These are phyloP conservation scores for Candida sithepensis DNA, from an alignment of 805 yeast genomes.

Conservation along the genomic window DNA sequence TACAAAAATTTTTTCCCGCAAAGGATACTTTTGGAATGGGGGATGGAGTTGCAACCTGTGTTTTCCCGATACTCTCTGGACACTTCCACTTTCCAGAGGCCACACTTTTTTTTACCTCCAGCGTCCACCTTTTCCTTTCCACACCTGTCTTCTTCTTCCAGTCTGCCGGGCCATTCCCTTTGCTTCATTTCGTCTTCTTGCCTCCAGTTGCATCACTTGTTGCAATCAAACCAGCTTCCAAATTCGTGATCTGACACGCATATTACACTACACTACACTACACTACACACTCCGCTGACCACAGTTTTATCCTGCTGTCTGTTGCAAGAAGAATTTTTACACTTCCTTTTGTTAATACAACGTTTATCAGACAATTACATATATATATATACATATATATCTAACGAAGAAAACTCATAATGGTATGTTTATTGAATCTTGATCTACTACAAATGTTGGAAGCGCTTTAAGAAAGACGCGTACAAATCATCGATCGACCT, in stretches of 20 bases:
- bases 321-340: background rate
- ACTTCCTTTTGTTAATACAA: background rate
- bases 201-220: no score
- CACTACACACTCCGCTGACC: background rate
- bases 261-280: background rate
- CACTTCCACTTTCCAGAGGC: background rate
- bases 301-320: background rate
- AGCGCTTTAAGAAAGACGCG: background rate
- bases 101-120: background rate
- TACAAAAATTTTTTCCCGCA: background rate
- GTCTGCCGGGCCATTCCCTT: background rate
- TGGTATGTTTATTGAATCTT: background rate
- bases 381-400: no score
- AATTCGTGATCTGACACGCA: background rate
- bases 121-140: background rate
- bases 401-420: background rate
- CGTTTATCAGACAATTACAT: background rate
- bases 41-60: background rate
- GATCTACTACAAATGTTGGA: background rate
- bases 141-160: background rate
- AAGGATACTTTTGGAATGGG: background rate
- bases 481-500: background rate
- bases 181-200: background rate
- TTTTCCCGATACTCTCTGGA: background rate
- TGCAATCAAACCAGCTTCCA: background rate